Evolutionary conservation across 2,329 filamentous ascomycete species (phyloP).

Genomic region (Biscogniauxia sp.): DNA sequence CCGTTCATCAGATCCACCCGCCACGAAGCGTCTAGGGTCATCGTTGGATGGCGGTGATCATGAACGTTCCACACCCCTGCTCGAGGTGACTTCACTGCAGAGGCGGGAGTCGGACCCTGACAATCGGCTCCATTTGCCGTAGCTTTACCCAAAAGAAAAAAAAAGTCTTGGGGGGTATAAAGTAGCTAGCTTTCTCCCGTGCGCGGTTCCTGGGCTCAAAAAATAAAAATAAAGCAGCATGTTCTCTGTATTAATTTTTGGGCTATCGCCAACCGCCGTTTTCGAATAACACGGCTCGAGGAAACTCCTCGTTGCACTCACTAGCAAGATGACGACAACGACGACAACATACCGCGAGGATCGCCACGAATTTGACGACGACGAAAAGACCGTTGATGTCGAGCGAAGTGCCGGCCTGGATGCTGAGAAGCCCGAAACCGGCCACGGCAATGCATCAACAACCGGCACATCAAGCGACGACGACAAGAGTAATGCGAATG

Average conservation of each 20-base stretch:
- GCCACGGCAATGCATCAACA: neutral
- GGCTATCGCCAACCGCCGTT: neutral
- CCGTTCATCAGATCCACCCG: neutral
- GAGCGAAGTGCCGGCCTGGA: constrained; percentile 11
- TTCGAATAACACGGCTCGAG: neutral
- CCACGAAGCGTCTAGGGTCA: neutral
- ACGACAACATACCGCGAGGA: constrained; percentile 6
- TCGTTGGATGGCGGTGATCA: no score
- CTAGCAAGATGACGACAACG: neutral
- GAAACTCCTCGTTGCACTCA: neutral
- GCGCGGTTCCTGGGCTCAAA: no score
- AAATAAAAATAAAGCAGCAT: neutral
- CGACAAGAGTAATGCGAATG: neutral
- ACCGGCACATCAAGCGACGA: neutral
- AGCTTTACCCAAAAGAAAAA: neutral
- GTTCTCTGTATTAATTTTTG: neutral
- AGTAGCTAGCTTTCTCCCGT: neutral
- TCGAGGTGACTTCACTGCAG: neutral
- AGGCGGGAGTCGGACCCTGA: neutral
- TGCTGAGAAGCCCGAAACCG: neutral
- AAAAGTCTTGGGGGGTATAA: neutral
- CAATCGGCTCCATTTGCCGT: neutral
- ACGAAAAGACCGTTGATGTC: constrained; percentile 19
- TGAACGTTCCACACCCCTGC: neutral
- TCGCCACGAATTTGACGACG: constrained; percentile 9